Base-by-base conservation (phyloP, 169 alveolate genomes). In the Babesia bigemina region DNA sequence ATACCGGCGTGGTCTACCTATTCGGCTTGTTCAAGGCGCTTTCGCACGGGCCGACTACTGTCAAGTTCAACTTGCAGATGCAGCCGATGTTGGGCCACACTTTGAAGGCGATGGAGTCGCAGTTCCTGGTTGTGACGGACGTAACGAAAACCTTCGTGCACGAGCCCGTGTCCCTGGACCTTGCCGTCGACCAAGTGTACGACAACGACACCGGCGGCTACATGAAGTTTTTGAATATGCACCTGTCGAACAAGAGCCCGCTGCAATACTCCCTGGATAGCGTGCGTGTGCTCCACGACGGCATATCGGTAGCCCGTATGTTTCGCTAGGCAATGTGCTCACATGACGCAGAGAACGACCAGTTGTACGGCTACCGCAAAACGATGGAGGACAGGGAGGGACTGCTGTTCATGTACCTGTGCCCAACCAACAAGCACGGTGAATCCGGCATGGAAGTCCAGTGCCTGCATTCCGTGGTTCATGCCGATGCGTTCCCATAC, bases 51-150 rank as follows among this genome's bases (percentile, higher is more conserved):
- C 55, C n/a, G 47, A 67, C 76, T 8, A 52, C 36, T 4, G 65
- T 67, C 44, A 65, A 67, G 56, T 67, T 67, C 56, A 67, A 59
- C 56, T 33, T 67, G 55, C 55, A 67, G 42, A 67, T 67, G 76
- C 76, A 67, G 39, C 76, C 76, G 26, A 67, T 67, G 76, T 53
- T 36, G 19, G 76, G 76, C 26, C 33, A 55, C 39, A 67, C 76
- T 7, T 21, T 67, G 19, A 67, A 67, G 55, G 76, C 76, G 4
- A 55, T 67, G 55, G 76, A 67, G 48, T 50, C 63, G 29, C 36
- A 55, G 12, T 58, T 67, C 53, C 66, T 67, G 21, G 76, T 55
- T 12, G 76, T 67, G 48, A 67, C 63, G 14, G 76, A 67, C 42
- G 16, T 50, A 28, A 52, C 65, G 0, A 28, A 55, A n/a, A 21